Conservation (phyloP, 306 rosid genomes). For the Geum urbanum region DNA sequence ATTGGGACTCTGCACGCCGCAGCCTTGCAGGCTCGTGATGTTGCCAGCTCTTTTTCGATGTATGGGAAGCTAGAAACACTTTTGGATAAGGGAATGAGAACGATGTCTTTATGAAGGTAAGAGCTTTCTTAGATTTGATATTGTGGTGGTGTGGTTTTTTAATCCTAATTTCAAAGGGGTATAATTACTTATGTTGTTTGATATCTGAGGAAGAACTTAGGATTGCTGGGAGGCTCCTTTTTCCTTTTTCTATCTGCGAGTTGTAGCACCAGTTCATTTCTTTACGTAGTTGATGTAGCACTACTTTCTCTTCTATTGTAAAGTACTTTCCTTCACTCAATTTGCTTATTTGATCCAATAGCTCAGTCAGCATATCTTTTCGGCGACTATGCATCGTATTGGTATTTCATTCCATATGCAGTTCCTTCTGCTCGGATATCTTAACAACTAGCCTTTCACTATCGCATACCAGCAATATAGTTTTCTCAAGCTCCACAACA, state of each 20-base stretch:
- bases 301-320: slow-evolving; percentile 11
- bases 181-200: slow-evolving; percentile 16
- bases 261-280: slow-evolving; percentile 17
- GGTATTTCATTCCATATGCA: neutral
- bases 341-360: neutral
- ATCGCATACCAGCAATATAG: no score
- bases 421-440: neutral
- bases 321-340: neutral
- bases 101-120: neutral
- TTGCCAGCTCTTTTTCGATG: slow-evolving; percentile 44
- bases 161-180: slow-evolving; percentile 6
- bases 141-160: slow-evolving; percentile 24
- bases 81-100: slow-evolving; percentile 42
- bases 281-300: slow-evolving; percentile 26
- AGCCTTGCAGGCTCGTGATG: slow-evolving; percentile 69
- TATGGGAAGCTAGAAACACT: slow-evolving; percentile 78
- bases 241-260: slow-evolving; percentile 17
- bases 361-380: neutral
- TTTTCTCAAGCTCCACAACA: no score
- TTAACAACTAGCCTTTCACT: no score
- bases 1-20: slow-evolving; percentile 44
- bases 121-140: slow-evolving; percentile 31
- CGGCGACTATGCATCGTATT: neutral
- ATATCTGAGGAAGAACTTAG: slow-evolving; percentile 34
- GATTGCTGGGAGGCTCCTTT: slow-evolving; percentile 31